Conservation (phyloP, 2,329 filamentous ascomycete species). For the Colletotrichum cuscutae region DNA sequence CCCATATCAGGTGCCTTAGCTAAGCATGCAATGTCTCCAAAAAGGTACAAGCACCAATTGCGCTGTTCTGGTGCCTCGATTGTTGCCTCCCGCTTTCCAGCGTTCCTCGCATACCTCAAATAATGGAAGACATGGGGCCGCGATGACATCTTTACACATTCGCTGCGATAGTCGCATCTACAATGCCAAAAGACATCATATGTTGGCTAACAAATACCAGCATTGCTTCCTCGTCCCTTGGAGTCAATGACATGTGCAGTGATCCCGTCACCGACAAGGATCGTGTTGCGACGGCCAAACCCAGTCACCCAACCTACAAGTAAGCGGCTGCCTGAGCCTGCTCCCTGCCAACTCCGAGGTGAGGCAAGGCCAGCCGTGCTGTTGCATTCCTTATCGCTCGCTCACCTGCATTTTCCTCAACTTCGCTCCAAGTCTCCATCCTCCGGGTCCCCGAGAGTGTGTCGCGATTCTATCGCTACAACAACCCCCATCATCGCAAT, state of each 20-base stretch:
- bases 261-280: not conserved
- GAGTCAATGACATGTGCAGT: not conserved
- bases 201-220: not conserved
- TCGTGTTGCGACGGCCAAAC: not conserved
- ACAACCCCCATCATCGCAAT: not conserved
- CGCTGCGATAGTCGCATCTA: not conserved
- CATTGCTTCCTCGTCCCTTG: not conserved
- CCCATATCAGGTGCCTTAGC: not conserved
- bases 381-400: slow-evolving; percentile 9
- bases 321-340: slow-evolving; percentile 16
- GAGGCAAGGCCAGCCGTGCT: not conserved
- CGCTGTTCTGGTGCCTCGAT: not conserved
- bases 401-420: slow-evolving; percentile 22
- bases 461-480: slow-evolving; percentile 32
- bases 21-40: not conserved
- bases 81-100: not conserved
- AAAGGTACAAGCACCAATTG: too few relatives aligned
- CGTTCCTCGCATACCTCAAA: not conserved
- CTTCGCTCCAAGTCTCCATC: not conserved
- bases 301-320: not conserved
- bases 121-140: not conserved
- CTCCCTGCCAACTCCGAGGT: slow-evolving; percentile 6
- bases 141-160: not conserved
- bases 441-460: not conserved
- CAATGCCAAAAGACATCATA: not conserved